Evolutionary conservation across 1,284 basidiomycete genomes (phyloP), one percentile per base, ranked within the genome.

Genomic region (Trichosporon coremiiforme): DNA sequence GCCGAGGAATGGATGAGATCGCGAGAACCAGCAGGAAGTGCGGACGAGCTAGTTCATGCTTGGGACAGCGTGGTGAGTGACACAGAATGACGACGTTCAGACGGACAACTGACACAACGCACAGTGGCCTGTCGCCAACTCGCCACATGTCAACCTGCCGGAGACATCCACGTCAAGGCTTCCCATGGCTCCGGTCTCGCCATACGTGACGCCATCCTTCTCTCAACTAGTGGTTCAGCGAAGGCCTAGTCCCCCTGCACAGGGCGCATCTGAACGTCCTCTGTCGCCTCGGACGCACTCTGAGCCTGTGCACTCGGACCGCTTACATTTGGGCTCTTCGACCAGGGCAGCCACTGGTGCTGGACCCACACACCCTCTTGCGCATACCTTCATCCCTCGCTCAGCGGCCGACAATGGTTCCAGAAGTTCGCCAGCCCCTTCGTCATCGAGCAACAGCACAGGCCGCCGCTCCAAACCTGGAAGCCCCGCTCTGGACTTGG

Each of bases 31-130:
- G 15, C 36, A 72, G 5, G 65, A 53, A 36, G 29, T 41, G 45
- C 33, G 4, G 66, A 70, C 25, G 71, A 74, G 10, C 62, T 63
- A 2, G 73, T 76, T 35, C 78, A 78, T 72, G 77, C 77, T n/a
- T 82, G 80, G 80, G 80, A 82, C 68, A 82, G 81, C 71, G 81
- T 82, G 20, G 80, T 82, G 69, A 73, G 80, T 36, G 38, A 35
- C 29, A 62, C 57, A 62, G 13, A 6, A n/a, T 35, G 57, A 35
- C 57, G 57, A 31, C 31, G 57, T 35, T 10, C 10, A 8, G 29
- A 17, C 17, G 3, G 15, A 9, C 29, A 29, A 53, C 60, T 66
- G 57, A 64, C 64, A 47, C 60, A n/a, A 25, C 64, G 25, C 47
- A 9, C 70, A 82, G 80, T 82, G 81, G 81, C 79, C 79, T 1